A percentile compares a stretch with the other conserved stretches of the same genome.
Conservation (phyloP, 441 rosid genomes). For the Populus hybrid region DNA sequence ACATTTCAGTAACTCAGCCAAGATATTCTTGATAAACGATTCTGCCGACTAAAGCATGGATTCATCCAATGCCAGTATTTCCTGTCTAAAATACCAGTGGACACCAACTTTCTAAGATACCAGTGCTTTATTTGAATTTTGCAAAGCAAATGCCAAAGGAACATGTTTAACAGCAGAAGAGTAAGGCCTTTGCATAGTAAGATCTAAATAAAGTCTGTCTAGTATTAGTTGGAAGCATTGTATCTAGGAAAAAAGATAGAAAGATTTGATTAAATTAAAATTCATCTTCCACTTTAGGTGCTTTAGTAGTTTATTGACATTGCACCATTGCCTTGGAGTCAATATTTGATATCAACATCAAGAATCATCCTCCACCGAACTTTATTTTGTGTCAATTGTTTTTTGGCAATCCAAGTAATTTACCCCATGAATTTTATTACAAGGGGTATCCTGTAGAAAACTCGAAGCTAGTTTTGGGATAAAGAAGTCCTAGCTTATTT, state of each 20-base stretch:
- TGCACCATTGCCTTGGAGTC: not conserved
- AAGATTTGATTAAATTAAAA: not conserved
- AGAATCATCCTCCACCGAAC: too few relatives aligned
- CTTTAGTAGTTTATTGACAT: not conserved
- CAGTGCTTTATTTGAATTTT: not conserved
- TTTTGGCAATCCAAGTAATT: too few relatives aligned
- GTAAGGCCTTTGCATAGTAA: too few relatives aligned
- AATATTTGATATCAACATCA: too few relatives aligned
- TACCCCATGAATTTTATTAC: too few relatives aligned
- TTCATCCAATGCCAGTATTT: not conserved
- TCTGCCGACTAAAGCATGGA: slow-evolving; percentile 17
- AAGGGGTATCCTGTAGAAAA: too few relatives aligned
- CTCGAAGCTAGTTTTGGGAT: too few relatives aligned
- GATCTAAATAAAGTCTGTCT: not conserved
- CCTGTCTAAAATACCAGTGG: not conserved
- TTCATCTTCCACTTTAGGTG: not conserved
- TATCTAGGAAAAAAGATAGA: not conserved
- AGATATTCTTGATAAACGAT: slow-evolving; percentile 44
- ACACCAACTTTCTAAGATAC: not conserved
- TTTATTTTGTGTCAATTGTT: too few relatives aligned
- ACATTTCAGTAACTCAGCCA: slow-evolving; percentile 42
- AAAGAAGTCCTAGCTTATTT: too few relatives aligned
- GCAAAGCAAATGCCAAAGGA: not conserved
- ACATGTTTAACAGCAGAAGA: not conserved
- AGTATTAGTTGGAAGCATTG: not conserved